Evolutionary conservation across 2,329 filamentous ascomycete genomes (phyloP).

Genomic region (Endothia cerciana): DNA sequence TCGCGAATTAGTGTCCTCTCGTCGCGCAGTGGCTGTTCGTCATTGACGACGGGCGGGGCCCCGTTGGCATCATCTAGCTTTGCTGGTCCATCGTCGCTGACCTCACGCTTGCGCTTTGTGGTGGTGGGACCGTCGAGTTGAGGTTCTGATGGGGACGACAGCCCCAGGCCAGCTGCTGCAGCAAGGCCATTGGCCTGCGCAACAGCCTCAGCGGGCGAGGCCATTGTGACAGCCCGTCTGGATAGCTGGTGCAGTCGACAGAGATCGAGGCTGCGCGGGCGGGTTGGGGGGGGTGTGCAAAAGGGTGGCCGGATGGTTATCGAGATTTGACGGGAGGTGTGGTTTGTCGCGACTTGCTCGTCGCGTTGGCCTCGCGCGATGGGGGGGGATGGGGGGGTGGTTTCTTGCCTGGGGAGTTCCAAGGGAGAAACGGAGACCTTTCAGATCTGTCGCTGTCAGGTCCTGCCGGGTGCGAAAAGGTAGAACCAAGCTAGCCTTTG

Average conservation of each 20-base stretch:
- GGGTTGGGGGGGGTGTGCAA: not conserved
- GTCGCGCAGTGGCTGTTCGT: conserved; percentile 34
- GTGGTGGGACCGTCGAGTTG: conserved; percentile 30
- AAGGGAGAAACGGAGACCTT: conserved; percentile 23
- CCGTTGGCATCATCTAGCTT: conserved; percentile 31
- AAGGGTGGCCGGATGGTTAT: not conserved
- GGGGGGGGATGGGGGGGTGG: conserved; percentile 16
- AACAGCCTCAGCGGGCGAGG: conserved; percentile 35
- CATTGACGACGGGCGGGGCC: conserved; percentile 36
- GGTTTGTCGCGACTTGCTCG: conserved; percentile 24
- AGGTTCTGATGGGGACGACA: conserved; percentile 29
- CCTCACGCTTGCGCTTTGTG: conserved; percentile 63
- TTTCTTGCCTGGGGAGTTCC: conserved; percentile 17
- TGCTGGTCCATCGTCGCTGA: conserved; percentile 38
- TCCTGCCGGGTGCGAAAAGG: conserved; percentile 17
- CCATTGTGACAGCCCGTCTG: conserved; percentile 35
- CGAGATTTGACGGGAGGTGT: conserved; percentile 20
- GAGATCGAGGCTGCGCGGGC: not conserved
- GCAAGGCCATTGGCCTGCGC: conserved; percentile 34
- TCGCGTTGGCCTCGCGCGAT: conserved; percentile 28
- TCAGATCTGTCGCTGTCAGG: conserved; percentile 11
- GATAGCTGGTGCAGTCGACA: not conserved
- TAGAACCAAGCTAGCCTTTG: conserved; percentile 10
- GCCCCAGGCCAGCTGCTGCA: conserved; percentile 26
- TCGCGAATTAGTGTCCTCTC: conserved; percentile 45